Evolutionary conservation across 2,329 filamentous ascomycete genomes (phyloP).

Genomic region (Arthrobotrys pseudoclavata): DNA sequence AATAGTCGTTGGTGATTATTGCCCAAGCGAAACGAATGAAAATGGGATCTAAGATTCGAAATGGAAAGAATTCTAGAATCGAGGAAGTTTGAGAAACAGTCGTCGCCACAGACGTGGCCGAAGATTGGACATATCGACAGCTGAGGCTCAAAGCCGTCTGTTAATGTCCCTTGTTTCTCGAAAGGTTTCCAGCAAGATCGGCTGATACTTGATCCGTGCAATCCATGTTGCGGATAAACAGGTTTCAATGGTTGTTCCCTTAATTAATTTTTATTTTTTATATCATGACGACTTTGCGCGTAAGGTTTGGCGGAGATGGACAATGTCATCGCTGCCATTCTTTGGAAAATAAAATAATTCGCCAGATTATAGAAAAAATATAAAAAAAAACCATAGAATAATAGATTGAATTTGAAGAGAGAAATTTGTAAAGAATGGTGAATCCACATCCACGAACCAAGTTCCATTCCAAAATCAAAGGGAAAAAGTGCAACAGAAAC

Average conservation of each 20-base stretch:
- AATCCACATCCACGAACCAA: no score
- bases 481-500: conserved; percentile 13
- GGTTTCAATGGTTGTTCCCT: conserved; percentile 41
- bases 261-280: conserved; percentile 23
- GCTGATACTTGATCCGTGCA: conserved; percentile 49
- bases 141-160: no score
- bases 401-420: no score
- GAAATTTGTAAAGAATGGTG: background rate
- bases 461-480: no score
- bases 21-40: background rate
- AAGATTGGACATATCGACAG: no score
- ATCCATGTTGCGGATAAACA: conserved; percentile 54
- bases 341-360: background rate
- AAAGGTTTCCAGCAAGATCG: conserved; percentile 5
- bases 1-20: no score
- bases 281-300: conserved; percentile 34
- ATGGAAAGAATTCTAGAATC: background rate
- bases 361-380: no score
- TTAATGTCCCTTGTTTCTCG: conserved; percentile 1
- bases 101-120: background rate
- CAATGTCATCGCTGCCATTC: conserved; percentile 32
- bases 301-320: background rate
- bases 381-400: no score
- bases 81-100: background rate
- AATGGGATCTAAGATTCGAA: background rate